phyloP scores from a whole-genome alignment of 1,139 yeast species.

The Kodamaea derodonti region DNA sequence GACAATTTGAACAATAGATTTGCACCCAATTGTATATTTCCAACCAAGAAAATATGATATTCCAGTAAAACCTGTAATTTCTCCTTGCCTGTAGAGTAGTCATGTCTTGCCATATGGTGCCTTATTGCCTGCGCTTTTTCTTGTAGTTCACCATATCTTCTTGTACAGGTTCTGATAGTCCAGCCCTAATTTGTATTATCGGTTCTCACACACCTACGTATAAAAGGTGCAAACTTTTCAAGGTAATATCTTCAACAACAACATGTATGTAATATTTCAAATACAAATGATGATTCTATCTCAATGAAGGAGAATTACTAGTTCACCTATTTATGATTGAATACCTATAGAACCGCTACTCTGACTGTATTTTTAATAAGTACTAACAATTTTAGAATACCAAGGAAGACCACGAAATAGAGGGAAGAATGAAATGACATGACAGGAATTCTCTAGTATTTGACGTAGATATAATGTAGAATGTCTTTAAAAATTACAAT shows the following conservation, averaged over 20 bases:
- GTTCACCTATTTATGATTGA: constrained; percentile 11
- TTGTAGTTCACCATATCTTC: neutral
- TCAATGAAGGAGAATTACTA: constrained; percentile 1
- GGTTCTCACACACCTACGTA: neutral
- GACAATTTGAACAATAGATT: too few species aligned
- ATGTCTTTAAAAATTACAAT: too few species aligned
- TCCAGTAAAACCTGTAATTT: too few species aligned
- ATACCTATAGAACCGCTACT: constrained; percentile 22
- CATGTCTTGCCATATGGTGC: too few species aligned
- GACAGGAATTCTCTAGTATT: too few species aligned
- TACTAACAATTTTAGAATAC: constrained; percentile 1
- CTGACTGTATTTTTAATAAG: constrained; percentile 10
- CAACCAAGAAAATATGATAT: too few species aligned
- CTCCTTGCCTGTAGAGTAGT: too few species aligned
- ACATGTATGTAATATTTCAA: constrained; percentile 1
- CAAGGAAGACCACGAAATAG: neutral
- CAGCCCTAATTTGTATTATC: neutral
- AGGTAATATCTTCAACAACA: neutral
- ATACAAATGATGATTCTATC: constrained; percentile 17
- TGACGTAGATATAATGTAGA: too few species aligned
- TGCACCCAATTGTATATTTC: too few species aligned
- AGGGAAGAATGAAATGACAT: too few species aligned
- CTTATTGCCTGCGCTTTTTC: too few species aligned
- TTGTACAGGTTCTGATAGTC: too few species aligned
- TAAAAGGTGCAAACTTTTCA: neutral